A percentile compares a stretch with the other conserved stretches of the same genome.
These are phyloP conservation scores for Monilinia polystroma DNA, from an alignment of 2,329 filamentous ascomycete species.

Conservation along the genomic window DNA sequence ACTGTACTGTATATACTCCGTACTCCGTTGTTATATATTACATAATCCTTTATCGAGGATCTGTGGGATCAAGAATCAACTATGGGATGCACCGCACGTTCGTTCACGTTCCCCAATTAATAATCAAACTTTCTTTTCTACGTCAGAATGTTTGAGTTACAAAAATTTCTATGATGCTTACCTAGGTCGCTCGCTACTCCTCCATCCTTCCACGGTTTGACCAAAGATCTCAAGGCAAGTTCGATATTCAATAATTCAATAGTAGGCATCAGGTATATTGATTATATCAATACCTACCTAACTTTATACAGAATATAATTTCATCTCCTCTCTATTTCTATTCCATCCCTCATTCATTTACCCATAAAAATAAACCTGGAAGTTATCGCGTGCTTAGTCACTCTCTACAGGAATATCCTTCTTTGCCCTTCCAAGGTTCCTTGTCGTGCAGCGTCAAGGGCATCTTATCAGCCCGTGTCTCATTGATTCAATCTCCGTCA, in stretches of 20 bases:
- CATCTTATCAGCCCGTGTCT: constrained; percentile 12
- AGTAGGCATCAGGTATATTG: too few species aligned
- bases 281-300: too few species aligned
- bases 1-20: too few species aligned
- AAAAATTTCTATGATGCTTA: not conserved
- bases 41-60: too few species aligned
- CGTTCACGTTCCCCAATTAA: not conserved
- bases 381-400: constrained; percentile 22
- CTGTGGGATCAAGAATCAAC: too few species aligned
- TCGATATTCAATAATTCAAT: too few species aligned
- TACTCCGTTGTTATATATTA: too few species aligned
- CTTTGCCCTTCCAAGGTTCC: not conserved
- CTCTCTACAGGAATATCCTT: constrained; percentile 2
- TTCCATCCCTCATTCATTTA: too few species aligned
- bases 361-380: not conserved
- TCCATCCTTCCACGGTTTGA: too few species aligned
- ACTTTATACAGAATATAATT: not conserved
- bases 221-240: too few species aligned
- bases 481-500: constrained; percentile 22
- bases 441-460: constrained; percentile 8
- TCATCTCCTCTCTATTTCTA: not conserved
- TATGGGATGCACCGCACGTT: too few species aligned
- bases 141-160: constrained; percentile 7
- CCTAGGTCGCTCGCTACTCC: too few species aligned
- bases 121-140: not conserved